A percentile compares a stretch with the other conserved stretches of the same genome.
These are phyloP conservation scores for Mycena vitilis DNA, from an alignment of 768 basidiomycete species.

Conservation along the genomic window DNA sequence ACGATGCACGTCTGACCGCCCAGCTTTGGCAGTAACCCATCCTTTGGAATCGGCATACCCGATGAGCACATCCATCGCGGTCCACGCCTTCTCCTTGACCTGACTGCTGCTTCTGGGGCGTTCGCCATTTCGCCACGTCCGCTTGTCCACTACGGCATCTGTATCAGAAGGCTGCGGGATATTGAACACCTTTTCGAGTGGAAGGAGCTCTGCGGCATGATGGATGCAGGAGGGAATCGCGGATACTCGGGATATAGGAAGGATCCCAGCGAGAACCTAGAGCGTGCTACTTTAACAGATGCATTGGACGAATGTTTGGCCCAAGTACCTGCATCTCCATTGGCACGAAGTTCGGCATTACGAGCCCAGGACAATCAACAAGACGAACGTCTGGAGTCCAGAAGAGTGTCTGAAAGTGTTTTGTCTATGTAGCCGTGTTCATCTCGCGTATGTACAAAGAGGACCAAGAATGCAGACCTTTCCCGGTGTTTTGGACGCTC, in stretches of 20 bases:
- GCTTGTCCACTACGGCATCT: constrained; percentile 66
- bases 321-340: constrained; percentile 87
- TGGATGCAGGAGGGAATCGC: constrained; percentile 88
- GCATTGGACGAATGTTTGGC: background rate
- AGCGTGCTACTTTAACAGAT: background rate
- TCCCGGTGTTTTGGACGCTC: constrained; percentile 87
- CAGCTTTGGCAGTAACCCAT: constrained; percentile 92
- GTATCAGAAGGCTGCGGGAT: constrained; percentile 62
- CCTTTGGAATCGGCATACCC: constrained; percentile 83
- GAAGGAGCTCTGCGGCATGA: constrained; percentile 73
- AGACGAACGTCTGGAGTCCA: constrained; percentile 89
- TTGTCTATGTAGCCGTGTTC: constrained; percentile 65
- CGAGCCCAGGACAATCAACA: constrained; percentile 95
- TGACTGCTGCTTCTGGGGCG: constrained; percentile 38
- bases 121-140: constrained; percentile 78
- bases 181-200: constrained; percentile 77
- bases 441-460: background rate
- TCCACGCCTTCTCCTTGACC: constrained; percentile 66
- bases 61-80: constrained; percentile 85
- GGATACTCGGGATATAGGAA: constrained; percentile 86
- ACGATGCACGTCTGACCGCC: constrained; percentile 87
- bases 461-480: constrained; percentile 61
- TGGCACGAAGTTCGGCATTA: constrained; percentile 86
- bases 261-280: constrained; percentile 75
- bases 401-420: constrained; percentile 95